Percentiles rank a stretch among this genome's conserved stretches.
phyloP scores from a whole-genome alignment of 73 alveolate genomes.

The Paramecium octaurelia region DNA sequence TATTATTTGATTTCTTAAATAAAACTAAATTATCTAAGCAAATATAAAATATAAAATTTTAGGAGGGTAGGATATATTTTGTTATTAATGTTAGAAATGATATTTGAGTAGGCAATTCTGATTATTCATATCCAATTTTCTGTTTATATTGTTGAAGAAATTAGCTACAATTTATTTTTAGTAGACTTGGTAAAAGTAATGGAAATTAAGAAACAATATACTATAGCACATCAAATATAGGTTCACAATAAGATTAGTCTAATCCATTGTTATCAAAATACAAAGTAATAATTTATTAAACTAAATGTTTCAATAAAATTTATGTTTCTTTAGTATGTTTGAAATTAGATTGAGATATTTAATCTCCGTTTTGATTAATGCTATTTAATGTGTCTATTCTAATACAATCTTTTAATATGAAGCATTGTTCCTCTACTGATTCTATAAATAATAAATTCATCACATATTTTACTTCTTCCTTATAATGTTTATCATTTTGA shows the following conservation, averaged over 20 bases:
- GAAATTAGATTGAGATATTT: background rate
- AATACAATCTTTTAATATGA: background rate
- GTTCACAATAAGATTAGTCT: background rate
- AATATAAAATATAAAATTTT: background rate
- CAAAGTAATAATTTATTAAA: background rate
- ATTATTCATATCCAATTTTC: background rate
- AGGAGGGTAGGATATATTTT: background rate
- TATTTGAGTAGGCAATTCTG: background rate
- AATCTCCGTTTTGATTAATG: background rate
- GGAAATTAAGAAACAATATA: background rate
- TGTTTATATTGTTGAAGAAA: background rate
- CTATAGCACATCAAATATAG: background rate
- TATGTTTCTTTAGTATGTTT: background rate
- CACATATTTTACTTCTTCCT: background rate
- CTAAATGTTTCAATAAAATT: background rate
- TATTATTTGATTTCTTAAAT: background rate
- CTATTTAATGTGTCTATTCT: background rate
- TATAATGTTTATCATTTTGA: background rate
- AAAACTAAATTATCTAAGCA: background rate
- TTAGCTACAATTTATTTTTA: background rate
- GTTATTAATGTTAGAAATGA: background rate
- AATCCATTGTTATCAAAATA: background rate
- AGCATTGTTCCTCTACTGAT: background rate
- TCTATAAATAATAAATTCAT: background rate
- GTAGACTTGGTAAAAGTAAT: background rate